Conservation (phyloP, 1,284 basidiomycete genomes). For the Takashimella tepidaria region DNA sequence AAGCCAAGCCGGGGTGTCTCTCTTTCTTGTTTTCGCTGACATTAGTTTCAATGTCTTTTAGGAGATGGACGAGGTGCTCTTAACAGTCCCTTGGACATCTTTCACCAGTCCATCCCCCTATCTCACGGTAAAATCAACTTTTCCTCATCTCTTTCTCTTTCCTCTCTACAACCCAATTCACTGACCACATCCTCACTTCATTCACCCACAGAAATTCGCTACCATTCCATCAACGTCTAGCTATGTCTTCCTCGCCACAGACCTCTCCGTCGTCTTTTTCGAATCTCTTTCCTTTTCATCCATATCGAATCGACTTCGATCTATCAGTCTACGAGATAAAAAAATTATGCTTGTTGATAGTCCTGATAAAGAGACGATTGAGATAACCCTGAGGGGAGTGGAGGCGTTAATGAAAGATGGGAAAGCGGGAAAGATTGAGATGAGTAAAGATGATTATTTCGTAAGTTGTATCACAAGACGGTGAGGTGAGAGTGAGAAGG, state of each 20-base stretch:
- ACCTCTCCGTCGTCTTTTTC: conserved; percentile 24
- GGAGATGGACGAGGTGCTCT: conserved; percentile 26
- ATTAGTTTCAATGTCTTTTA: background rate
- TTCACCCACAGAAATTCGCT: conserved; percentile 33
- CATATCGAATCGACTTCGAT: conserved; percentile 17
- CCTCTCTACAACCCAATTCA: background rate
- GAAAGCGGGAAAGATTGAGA: conserved; percentile 17
- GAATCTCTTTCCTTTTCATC: conserved; percentile 24
- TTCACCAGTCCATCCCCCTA: conserved; percentile 10
- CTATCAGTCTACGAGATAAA: conserved; percentile 5
- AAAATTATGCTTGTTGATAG: background rate
- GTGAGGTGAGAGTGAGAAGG: background rate
- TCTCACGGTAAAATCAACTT: conserved; percentile 17
- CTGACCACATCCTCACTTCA: no score
- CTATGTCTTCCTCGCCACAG: conserved; percentile 32
- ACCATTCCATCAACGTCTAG: conserved; percentile 28
- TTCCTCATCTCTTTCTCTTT: background rate
- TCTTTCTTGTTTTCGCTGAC: background rate
- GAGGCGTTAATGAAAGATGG: conserved; percentile 13
- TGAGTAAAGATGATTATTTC: conserved; percentile 27
- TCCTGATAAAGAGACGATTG: conserved; percentile 3
- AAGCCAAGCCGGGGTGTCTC: background rate
- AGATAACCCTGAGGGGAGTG: conserved; percentile 13
- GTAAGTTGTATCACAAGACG: conserved; percentile 9
- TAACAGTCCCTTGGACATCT: conserved; percentile 22